Base-by-base conservation (phyloP, 2,329 filamentous ascomycete species). In the Verruconis gallopava region DNA sequence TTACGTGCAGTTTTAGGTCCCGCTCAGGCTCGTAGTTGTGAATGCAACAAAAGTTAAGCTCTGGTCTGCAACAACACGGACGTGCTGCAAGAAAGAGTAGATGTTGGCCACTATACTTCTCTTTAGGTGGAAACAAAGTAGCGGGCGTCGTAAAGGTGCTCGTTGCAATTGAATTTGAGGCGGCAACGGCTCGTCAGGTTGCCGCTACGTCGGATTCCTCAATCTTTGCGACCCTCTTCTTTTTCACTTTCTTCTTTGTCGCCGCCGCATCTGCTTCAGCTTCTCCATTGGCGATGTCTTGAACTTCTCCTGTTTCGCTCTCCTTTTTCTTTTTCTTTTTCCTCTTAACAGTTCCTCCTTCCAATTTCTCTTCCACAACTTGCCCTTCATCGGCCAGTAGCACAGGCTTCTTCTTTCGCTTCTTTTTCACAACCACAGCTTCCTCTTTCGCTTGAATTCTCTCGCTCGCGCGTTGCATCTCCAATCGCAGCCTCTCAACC, bases 381-480 rank as follows among this genome's bases (percentile, higher is more conserved):
- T 46, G 55, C 44, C 51, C 49, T 11, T 42, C 40, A 42, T 55
- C 40, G 6, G 25, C 25, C 25, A n/a, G n/a, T 4, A 21, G 21
- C 18, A 21, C 20, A 14, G 13, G 61, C 50, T 58, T 59, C 51
- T 66, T 71, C 60, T 71, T 72, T 61, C 75, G 77, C 53, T 66
- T 69, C 47, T 51, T 62, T 62, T 65, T 75, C 3, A 85, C 73
- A 2, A 81, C 69, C 0, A 71, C 74, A 1, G 77, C 78, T 53
- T 81, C 74, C n/a, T 78, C 79, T 51, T 78, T 77, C 15, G 79
- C 73, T 50, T 82, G 73, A 28, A 88, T 78, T 43, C 81, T 67
- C 62, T 88, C 83, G 52, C 80, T 83, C 28, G 78, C 79, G 44
- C 82, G 67, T 62, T 88, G 83, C 86, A 96, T 94, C 62, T 94